phyloP scores from a whole-genome alignment of 371 early-diverging fungal genomes.

The Actinomortierella ambigua region DNA sequence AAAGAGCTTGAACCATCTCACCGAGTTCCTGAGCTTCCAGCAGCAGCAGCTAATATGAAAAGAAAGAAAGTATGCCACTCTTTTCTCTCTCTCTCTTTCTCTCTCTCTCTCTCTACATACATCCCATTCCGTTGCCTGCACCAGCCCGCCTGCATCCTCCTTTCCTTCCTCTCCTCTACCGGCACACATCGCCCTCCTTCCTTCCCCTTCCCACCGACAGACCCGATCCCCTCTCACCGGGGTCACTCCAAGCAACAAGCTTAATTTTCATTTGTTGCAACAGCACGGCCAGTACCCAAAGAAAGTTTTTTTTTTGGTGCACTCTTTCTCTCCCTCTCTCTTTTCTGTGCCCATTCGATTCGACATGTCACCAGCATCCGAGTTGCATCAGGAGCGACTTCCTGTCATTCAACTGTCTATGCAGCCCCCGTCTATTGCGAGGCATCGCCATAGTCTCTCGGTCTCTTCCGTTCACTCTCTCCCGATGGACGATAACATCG shows the following conservation, averaged over 20 bases:
- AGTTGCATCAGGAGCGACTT: conserved; percentile 24
- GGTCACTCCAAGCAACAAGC: no score
- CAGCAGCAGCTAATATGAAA: no score
- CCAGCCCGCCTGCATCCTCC: neutral
- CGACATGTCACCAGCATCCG: conserved; percentile 27
- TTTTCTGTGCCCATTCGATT: neutral
- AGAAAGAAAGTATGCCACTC: neutral
- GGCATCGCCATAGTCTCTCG: conserved; percentile 19
- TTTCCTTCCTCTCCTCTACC: neutral
- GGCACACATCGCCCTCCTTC: neutral
- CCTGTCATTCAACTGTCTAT: conserved; percentile 29
- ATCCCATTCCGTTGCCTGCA: neutral
- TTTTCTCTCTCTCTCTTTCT: conserved; percentile 1
- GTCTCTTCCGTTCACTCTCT: neutral
- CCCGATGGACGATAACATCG: neutral
- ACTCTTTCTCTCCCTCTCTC: neutral
- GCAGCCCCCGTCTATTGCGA: conserved; percentile 21
- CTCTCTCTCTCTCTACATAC: neutral
- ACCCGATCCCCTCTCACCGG: neutral
- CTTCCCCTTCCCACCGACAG: neutral
- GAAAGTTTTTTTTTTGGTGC: no score
- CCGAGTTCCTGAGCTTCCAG: neutral
- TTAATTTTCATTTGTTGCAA: no score
- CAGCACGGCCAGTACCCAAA: no score
- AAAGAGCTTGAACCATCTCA: neutral